These are phyloP conservation scores for Erodium trifolium DNA, from an alignment of 441 rosid species.

Conservation along the genomic window DNA sequence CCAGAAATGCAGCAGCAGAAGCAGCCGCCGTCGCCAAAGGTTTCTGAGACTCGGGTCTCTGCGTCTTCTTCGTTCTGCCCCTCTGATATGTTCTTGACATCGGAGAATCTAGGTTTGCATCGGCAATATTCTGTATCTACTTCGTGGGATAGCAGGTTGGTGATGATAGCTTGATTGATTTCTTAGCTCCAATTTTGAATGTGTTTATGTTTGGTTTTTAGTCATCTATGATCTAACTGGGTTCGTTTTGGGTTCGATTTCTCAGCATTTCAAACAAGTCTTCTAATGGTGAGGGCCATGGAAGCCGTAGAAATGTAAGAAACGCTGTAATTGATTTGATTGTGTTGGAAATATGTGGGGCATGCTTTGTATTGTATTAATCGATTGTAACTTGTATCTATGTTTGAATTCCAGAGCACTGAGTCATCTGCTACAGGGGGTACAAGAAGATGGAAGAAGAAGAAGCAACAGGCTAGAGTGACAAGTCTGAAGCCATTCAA, in stretches of 20 bases:
- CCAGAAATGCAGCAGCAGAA: neutral
- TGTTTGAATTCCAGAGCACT: constrained; percentile 44
- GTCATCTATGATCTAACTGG: neutral
- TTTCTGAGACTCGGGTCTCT: no score
- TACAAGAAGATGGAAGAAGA: constrained; percentile 59
- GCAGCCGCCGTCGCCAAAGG: neutral
- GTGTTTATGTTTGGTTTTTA: constrained; percentile 6
- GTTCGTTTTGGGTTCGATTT: constrained; percentile 3
- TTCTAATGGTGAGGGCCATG: constrained; percentile 52
- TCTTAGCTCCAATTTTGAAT: neutral
- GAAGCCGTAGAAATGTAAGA: constrained; percentile 73
- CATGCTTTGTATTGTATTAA: neutral
- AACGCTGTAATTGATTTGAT: neutral
- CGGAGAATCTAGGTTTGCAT: constrained; percentile 67
- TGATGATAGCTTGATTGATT: constrained; percentile 15
- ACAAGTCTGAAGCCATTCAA: constrained; percentile 71
- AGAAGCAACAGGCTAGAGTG: constrained; percentile 38
- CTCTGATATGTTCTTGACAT: constrained; percentile 54
- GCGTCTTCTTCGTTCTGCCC: constrained; percentile 29
- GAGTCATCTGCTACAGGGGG: constrained; percentile 59
- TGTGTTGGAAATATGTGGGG: neutral
- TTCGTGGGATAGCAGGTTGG: constrained; percentile 75
- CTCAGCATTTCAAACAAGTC: constrained; percentile 52
- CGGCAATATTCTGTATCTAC: constrained; percentile 48
- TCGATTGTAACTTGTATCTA: neutral